Conservation (phyloP, 495 filamentous ascomycete species). For the Amorphotheca resinae region DNA sequence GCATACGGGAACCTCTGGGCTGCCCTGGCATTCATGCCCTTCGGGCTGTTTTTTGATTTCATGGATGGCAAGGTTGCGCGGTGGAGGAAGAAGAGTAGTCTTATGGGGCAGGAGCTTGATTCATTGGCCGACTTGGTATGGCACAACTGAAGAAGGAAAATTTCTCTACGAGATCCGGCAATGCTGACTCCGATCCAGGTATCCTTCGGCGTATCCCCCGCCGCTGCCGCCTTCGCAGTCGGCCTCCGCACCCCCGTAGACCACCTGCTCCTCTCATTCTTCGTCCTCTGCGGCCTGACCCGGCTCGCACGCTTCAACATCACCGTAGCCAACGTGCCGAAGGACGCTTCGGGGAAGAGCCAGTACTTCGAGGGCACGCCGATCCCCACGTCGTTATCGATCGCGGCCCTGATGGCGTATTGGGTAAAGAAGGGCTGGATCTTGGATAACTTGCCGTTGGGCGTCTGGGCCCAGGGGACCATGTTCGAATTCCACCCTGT, state of each 20-base stretch:
- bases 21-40: slow-evolving; percentile 79
- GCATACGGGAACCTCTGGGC: slow-evolving; percentile 57
- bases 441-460: slow-evolving; percentile 60
- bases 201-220: slow-evolving; percentile 89
- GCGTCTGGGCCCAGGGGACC: slow-evolving; percentile 50
- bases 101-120: slow-evolving; percentile 98
- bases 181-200: slow-evolving; percentile 41
- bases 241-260: slow-evolving; percentile 80
- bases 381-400: slow-evolving; percentile 75
- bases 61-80: slow-evolving; percentile 94
- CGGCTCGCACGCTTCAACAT: slow-evolving; percentile 96
- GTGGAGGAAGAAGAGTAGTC: slow-evolving; percentile 87
- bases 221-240: slow-evolving; percentile 74
- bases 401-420: slow-evolving; percentile 77
- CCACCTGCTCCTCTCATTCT: slow-evolving; percentile 73
- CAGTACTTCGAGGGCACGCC: slow-evolving; percentile 95
- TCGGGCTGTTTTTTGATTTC: slow-evolving; percentile 95
- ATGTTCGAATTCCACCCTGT: slow-evolving; percentile 78
- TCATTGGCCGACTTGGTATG: slow-evolving; percentile 91
- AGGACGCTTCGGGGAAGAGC: slow-evolving; percentile 81
- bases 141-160: too few relatives aligned
- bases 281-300: slow-evolving; percentile 90
- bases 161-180: too few relatives aligned
- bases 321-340: slow-evolving; percentile 74
- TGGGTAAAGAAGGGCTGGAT: slow-evolving; percentile 77